Evolutionary conservation across 768 basidiomycete species (phyloP).

Genomic region (Trichaptum fuscoviolaceum): DNA sequence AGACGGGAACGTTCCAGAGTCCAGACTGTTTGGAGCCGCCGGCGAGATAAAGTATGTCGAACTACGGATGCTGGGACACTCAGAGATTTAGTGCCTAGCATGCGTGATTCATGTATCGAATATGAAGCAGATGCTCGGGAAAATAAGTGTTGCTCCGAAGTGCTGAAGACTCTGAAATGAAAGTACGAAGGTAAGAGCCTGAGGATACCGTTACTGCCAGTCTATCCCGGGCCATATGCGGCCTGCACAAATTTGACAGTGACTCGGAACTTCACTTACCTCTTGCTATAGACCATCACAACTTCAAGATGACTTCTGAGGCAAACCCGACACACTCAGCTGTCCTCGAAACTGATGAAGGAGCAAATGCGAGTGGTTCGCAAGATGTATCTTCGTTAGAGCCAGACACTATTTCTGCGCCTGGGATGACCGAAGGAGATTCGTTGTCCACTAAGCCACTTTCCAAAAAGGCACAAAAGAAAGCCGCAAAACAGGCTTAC

Average conservation of each 20-base stretch:
- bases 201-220: too few species aligned
- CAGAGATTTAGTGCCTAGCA: not conserved
- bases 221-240: too few species aligned
- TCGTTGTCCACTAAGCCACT: constrained; percentile 25
- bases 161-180: too few species aligned
- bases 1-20: too few species aligned
- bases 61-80: too few species aligned
- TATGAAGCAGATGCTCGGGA: not conserved
- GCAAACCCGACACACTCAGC: not conserved
- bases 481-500: constrained; percentile 64
- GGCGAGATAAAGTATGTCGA: too few species aligned
- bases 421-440: not conserved
- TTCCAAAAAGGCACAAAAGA: constrained; percentile 79
- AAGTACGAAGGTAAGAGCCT: too few species aligned
- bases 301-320: not conserved
- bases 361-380: not conserved
- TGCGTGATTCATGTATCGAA: too few species aligned
- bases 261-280: too few species aligned
- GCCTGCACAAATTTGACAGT: too few species aligned
- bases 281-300: not conserved
- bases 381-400: not conserved
- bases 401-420: not conserved
- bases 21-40: too few species aligned
- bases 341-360: not conserved
- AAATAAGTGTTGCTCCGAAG: not conserved